These are phyloP conservation scores for Tricholoma saponaceum DNA, from an alignment of 768 basidiomycete genomes.

Conservation along the genomic window DNA sequence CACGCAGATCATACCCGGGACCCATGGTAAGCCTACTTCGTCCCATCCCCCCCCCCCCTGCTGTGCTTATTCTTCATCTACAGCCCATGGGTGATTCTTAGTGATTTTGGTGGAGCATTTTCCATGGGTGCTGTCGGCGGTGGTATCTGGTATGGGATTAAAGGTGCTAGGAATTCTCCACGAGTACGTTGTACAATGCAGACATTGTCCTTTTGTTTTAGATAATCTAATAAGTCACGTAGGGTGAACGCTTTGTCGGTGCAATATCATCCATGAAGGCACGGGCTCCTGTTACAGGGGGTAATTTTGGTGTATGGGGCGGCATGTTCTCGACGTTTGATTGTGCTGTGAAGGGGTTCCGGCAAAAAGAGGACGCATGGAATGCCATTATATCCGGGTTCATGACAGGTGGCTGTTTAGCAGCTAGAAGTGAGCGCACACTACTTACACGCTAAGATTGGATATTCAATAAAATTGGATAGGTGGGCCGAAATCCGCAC, in stretches of 20 bases:
- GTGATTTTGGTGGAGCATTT: conserved; percentile 97
- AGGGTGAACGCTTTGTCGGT: conserved; percentile 94
- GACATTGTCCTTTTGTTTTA: neutral
- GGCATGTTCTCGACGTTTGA: conserved; percentile 99
- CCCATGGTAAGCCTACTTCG: conserved; percentile 60
- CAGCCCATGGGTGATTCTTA: conserved; percentile 98
- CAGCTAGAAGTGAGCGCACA: conserved; percentile 78
- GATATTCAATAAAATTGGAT: conserved; percentile 3
- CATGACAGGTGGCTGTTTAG: conserved; percentile 95
- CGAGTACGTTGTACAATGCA: conserved; percentile 50
- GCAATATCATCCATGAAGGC: conserved; percentile 97
- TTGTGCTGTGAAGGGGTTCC: conserved; percentile 94
- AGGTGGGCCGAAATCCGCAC: conserved; percentile 91
- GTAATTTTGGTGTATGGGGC: conserved; percentile 95
- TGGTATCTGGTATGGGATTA: conserved; percentile 98
- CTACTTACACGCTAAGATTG: neutral
- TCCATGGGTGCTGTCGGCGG: conserved; percentile 98
- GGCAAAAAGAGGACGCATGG: conserved; percentile 98
- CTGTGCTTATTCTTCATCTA: neutral
- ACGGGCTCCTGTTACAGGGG: conserved; percentile 95
- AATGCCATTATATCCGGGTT: conserved; percentile 98
- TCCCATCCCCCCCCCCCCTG: neutral
- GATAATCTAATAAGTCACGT: neutral
- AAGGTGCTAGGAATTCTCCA: conserved; percentile 95
- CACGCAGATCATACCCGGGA: conserved; percentile 93